Conservation (phyloP, 352 stramenopile species). For the Phytopythium helicoides region DNA sequence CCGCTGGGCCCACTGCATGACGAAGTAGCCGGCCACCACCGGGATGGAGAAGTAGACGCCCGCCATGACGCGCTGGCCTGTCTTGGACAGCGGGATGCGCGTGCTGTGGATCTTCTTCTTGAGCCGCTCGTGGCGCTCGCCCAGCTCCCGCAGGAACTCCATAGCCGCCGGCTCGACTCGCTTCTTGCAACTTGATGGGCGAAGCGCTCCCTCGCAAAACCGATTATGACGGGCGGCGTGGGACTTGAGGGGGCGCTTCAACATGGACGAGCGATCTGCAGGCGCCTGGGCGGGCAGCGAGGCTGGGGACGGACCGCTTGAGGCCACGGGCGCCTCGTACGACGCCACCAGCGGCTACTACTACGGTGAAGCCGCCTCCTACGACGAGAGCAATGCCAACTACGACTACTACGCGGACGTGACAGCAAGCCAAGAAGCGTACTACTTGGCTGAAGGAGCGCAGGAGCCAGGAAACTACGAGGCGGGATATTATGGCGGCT, state of each 20-base stretch:
- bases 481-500: slow-evolving; percentile 4
- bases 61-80: slow-evolving; percentile 82
- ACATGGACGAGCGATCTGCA: too few relatives aligned
- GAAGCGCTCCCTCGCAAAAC: too few relatives aligned
- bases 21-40: slow-evolving; percentile 85
- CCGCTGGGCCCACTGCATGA: slow-evolving; percentile 91
- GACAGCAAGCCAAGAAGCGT: neutral
- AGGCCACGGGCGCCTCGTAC: neutral
- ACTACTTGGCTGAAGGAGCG: neutral
- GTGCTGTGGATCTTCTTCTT: slow-evolving; percentile 92
- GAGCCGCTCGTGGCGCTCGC: slow-evolving; percentile 80
- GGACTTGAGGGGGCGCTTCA: too few relatives aligned
- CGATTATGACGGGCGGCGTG: too few relatives aligned
- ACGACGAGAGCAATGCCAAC: slow-evolving; percentile 2
- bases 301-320: too few relatives aligned
- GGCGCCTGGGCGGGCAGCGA: too few relatives aligned
- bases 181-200: too few relatives aligned
- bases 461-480: slow-evolving; percentile 15
- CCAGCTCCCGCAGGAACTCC: slow-evolving; percentile 72
- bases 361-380: slow-evolving; percentile 4
- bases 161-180: slow-evolving; percentile 27
- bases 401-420: slow-evolving; percentile 2
- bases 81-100: slow-evolving; percentile 87
- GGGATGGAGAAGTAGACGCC: slow-evolving; percentile 91
- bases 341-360: slow-evolving; percentile 1